These are phyloP conservation scores for Tolypocladium amazonense DNA, from an alignment of 2,329 filamentous ascomycete genomes.

Conservation along the genomic window DNA sequence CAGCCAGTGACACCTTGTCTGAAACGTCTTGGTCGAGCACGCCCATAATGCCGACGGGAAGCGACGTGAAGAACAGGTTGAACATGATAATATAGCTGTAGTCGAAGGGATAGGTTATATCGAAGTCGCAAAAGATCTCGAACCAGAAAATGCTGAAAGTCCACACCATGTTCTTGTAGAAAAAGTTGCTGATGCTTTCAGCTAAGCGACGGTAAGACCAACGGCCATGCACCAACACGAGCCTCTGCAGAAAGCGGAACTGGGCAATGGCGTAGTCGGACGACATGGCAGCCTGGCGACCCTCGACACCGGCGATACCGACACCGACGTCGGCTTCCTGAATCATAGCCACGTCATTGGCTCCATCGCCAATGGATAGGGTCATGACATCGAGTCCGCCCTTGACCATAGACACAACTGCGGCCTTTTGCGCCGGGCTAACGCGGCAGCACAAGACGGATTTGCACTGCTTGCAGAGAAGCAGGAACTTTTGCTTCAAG, in stretches of 20 bases:
- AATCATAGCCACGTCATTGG: slow-evolving; percentile 96
- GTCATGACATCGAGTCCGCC: slow-evolving; percentile 93
- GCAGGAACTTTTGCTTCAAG: slow-evolving; percentile 82
- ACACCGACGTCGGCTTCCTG: slow-evolving; percentile 96
- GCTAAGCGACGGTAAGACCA: slow-evolving; percentile 94
- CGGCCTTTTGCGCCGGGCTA: slow-evolving; percentile 90
- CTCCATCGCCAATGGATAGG: slow-evolving; percentile 82
- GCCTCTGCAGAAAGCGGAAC: slow-evolving; percentile 76
- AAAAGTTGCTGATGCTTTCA: slow-evolving; percentile 96
- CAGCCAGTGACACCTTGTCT: slow-evolving; percentile 84
- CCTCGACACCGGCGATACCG: slow-evolving; percentile 87
- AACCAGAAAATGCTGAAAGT: slow-evolving; percentile 96
- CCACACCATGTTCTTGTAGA: slow-evolving; percentile 99
- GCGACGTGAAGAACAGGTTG: slow-evolving; percentile 91
- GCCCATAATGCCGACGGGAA: slow-evolving; percentile 92
- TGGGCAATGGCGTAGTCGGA: slow-evolving; percentile 93
- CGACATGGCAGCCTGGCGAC: slow-evolving; percentile 88
- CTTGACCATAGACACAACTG: slow-evolving; percentile 95
- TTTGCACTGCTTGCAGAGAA: slow-evolving; percentile 94
- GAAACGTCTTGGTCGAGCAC: slow-evolving; percentile 95
- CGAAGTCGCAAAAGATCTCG: slow-evolving; percentile 89
- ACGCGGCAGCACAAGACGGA: slow-evolving; percentile 96
- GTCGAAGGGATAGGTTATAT: slow-evolving; percentile 94
- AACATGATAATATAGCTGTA: slow-evolving; percentile 96
- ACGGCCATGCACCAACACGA: slow-evolving; percentile 81